These are phyloP conservation scores for Irpex sp. DNA, from an alignment of 1,284 basidiomycete species.

Conservation along the genomic window DNA sequence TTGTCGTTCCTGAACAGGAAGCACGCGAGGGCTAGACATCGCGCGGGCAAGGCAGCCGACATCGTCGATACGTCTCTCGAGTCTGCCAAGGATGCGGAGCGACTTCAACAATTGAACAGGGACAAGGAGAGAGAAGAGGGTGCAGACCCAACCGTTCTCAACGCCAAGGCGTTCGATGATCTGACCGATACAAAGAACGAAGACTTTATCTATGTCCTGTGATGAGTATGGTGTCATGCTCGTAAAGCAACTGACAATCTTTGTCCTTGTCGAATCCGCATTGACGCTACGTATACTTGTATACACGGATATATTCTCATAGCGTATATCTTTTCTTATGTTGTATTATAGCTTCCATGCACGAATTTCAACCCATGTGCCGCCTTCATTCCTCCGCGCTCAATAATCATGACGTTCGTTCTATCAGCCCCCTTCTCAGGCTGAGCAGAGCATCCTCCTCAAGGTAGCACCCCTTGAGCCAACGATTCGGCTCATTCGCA, in stretches of 20 bases:
- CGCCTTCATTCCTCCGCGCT: background rate
- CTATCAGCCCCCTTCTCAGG: constrained; percentile 39
- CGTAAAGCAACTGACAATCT: background rate
- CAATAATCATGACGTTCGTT: background rate
- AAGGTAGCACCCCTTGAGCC: constrained; percentile 87
- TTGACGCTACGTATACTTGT: no score
- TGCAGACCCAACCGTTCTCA: constrained; percentile 22
- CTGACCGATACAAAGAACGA: constrained; percentile 42
- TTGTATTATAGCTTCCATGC: no score
- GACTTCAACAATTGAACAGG: constrained; percentile 18
- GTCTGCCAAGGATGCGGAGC: constrained; percentile 19
- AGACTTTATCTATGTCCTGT: constrained; percentile 43
- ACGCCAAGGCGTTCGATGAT: constrained; percentile 41
- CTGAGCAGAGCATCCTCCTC: constrained; percentile 79
- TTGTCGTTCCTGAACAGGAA: constrained; percentile 37
- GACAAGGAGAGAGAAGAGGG: constrained; percentile 18
- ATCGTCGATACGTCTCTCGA: constrained; percentile 42
- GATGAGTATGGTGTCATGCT: background rate
- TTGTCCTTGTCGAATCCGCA: background rate
- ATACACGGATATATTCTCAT: no score
- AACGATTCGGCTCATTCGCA: constrained; percentile 57
- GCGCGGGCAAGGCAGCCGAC: constrained; percentile 34
- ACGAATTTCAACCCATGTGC: no score
- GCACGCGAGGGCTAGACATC: constrained; percentile 32
- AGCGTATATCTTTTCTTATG: background rate